Conservation (phyloP, 2,329 filamentous ascomycete genomes). For the Diaporthe destruens region DNA sequence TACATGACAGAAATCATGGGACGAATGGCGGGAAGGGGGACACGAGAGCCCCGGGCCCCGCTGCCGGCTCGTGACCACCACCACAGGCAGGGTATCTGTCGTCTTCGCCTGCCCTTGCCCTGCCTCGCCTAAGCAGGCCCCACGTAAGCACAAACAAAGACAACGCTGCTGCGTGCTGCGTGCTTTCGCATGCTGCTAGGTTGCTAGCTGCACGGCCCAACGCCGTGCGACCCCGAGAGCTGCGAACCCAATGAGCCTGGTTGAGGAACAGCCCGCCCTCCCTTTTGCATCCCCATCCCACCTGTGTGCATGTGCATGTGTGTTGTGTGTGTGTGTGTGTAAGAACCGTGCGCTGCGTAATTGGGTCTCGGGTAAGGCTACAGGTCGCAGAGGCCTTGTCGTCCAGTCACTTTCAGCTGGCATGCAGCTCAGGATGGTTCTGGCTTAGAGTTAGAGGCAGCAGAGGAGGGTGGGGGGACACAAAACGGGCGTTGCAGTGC, state of each 20-base stretch:
- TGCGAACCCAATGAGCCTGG: constrained; percentile 33
- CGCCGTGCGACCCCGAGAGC: constrained; percentile 25
- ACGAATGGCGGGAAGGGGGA: not conserved
- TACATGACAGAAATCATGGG: constrained; percentile 22
- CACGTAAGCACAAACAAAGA: constrained; percentile 16
- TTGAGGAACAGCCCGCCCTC: constrained; percentile 10
- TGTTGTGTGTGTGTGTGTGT: not conserved
- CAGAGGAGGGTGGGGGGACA: not conserved
- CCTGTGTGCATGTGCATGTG: not conserved
- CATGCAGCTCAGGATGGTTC: constrained; percentile 28
- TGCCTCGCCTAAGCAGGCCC: not conserved
- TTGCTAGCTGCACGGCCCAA: constrained; percentile 19
- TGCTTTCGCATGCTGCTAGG: not conserved
- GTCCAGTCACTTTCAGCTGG: constrained; percentile 31
- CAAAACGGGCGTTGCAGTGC: not conserved
- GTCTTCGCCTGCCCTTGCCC: not conserved
- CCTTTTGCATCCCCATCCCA: not conserved
- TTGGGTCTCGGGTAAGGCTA: constrained; percentile 34
- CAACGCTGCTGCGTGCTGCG: not conserved
- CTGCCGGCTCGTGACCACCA: not conserved
- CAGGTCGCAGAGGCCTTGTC: not conserved
- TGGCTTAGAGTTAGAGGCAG: not conserved
- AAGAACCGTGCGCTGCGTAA: constrained; percentile 6
- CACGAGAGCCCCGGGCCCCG: not conserved
- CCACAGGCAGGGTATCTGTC: not conserved